Base-by-base conservation (phyloP, 2,329 filamentous ascomycete genomes). In the Apiospora pterosperma region DNA sequence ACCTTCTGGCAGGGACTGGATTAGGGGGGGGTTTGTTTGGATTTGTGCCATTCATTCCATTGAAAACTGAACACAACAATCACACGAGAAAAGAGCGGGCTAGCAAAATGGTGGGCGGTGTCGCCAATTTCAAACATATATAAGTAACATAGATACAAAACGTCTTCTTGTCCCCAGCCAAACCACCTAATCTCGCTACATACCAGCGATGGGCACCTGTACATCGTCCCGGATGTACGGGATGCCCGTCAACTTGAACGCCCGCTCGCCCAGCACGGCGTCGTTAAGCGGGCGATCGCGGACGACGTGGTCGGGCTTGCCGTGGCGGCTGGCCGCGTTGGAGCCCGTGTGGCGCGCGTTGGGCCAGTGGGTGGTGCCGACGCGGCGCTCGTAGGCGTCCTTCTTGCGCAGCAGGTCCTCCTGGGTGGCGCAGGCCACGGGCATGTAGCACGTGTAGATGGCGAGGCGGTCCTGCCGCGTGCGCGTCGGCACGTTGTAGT, bases 241-340 rank as follows among this genome's bases (percentile, higher is more conserved):
- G 66, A 84, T 81, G 2, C 81, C 81, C 2, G 81, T 84, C 62
- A 84, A 68, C 68, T 77, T 81, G 68, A 78, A 81, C 1, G 76
- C 78, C 28, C 79, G 67, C 72, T 82, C 80, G 64, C 71, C 71
- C 36, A 83, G 67, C 25, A 72, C 64, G 0, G 78, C 76, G 65
- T 80, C 78, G 58, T 79, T 76, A 1, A 79, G 67, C 0, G 80
- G 80, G 67, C 74, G 70, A 14, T 73, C 70, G 19, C 78, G 72
- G 39, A 79, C 78, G 65, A 78, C 70, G 14, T 72, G 70, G 62
- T 71, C 67, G n/a, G 71, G 68, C 68, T 72, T 59, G 36, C 71
- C 72, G 48, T 73, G 65, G 11, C 71, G 63, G 41, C 64, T 68
- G 5, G 69, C 67, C 14, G 48, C 41, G 31, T 71, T 67, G 7